Percentiles rank a stretch among this genome's conserved stretches.
Conservation (phyloP, 768 basidiomycete species). For the Obba rivulosa region DNA sequence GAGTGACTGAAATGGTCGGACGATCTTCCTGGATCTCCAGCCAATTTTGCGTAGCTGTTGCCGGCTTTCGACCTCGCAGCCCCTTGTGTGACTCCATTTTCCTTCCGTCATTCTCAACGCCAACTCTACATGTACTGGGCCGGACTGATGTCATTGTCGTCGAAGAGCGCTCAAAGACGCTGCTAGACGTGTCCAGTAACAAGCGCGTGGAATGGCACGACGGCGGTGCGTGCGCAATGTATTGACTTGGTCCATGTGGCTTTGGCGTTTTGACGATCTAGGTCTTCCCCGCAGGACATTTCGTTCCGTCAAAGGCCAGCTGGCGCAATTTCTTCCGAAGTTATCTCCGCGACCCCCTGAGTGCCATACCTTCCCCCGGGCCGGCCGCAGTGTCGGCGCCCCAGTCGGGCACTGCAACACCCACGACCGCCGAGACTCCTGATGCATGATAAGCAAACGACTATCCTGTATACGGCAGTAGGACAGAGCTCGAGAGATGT, state of each 20-base stretch:
- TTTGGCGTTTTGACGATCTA: not conserved
- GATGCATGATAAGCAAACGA: not conserved
- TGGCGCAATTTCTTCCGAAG: slow-evolving; percentile 74
- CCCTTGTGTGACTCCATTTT: slow-evolving; percentile 48
- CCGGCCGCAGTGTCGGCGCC: slow-evolving; percentile 28
- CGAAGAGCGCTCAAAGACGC: slow-evolving; percentile 56
- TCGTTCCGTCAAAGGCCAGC: slow-evolving; percentile 69
- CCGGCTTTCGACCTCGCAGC: slow-evolving; percentile 56
- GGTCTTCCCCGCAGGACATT: slow-evolving; percentile 53
- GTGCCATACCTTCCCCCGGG: slow-evolving; percentile 41
- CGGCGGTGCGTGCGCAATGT: slow-evolving; percentile 55
- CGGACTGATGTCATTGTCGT: slow-evolving; percentile 69
- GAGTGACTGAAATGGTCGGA: no score
- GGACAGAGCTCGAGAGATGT: no score
- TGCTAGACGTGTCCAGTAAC: slow-evolving; percentile 50
- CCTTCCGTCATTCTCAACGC: slow-evolving; percentile 52
- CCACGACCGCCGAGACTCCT: slow-evolving; percentile 13
- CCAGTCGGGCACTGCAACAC: slow-evolving; percentile 45
- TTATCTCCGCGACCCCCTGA: slow-evolving; percentile 53
- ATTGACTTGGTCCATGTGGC: not conserved
- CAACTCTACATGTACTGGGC: slow-evolving; percentile 77
- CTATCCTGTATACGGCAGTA: no score
- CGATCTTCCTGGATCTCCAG: slow-evolving; percentile 28
- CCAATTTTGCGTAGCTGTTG: slow-evolving; percentile 68
- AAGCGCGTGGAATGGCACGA: slow-evolving; percentile 70